A percentile compares a stretch with the other conserved stretches of the same genome.
These are phyloP conservation scores for Caryopteris hybrid DNA, from an alignment of 305 asterid genomes.

Conservation along the genomic window DNA sequence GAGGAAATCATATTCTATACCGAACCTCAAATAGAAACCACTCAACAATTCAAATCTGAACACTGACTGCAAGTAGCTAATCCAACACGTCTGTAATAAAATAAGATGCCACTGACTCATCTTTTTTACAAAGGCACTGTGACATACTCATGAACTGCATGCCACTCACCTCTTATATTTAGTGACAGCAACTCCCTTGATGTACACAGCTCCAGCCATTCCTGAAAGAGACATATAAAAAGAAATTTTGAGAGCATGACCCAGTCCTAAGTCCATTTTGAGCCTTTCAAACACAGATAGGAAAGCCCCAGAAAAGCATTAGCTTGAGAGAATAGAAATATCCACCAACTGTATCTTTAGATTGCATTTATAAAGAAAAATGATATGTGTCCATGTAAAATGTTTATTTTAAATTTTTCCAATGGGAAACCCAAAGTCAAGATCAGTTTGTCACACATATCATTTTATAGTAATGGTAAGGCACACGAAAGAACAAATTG, in stretches of 20 bases:
- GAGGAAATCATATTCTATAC: neutral
- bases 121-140: neutral
- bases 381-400: neutral
- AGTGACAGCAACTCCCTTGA: constrained; percentile 92
- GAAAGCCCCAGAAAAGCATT: neutral
- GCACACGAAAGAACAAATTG: neutral
- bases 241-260: constrained; percentile 2
- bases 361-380: neutral
- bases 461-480: neutral
- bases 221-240: constrained; percentile 37
- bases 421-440: neutral
- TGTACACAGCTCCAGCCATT: constrained; percentile 96
- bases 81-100: neutral
- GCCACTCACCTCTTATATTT: constrained; percentile 70
- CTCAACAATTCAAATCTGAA: neutral
- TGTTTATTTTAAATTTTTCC: neutral
- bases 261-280: neutral
- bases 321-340: neutral
- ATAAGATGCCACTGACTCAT: constrained; percentile 2
- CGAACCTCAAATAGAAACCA: constrained; percentile 9
- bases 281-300: neutral
- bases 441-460: neutral
- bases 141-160: neutral
- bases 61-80: neutral
- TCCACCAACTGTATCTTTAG: neutral